Evolutionary conservation across 108 stramenopile genomes (phyloP).

Genomic region (Aureococcus anophagefferens): DNA sequence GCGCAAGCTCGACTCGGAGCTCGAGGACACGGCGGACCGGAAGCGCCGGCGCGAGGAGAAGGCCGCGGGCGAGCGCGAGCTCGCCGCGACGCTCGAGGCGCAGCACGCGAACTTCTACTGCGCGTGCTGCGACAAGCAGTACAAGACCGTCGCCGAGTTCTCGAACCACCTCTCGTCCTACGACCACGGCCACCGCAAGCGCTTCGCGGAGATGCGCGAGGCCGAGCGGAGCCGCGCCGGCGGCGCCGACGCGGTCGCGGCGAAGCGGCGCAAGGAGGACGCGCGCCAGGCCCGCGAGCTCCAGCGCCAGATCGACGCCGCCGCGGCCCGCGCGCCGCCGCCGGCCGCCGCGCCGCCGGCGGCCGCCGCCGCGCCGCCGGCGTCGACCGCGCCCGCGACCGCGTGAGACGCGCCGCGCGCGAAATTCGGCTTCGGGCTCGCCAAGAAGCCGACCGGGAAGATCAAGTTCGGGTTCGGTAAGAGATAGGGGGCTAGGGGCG

Average conservation of each 20-base stretch:
- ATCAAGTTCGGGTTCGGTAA: background rate
- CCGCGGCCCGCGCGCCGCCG: background rate
- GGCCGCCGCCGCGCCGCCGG: background rate
- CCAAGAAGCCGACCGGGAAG: background rate
- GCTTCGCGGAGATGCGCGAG: background rate
- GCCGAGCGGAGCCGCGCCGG: background rate
- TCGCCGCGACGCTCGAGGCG: background rate
- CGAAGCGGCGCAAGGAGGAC: background rate
- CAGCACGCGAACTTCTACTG: background rate
- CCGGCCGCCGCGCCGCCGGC: background rate
- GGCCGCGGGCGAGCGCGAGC: background rate
- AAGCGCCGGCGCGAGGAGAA: background rate
- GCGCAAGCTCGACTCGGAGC: background rate
- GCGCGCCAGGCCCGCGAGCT: background rate
- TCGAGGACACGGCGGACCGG: background rate
- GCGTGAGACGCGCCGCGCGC: background rate
- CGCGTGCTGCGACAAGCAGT: background rate
- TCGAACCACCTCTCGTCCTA: background rate
- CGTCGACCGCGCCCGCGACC: background rate
- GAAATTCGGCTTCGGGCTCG: background rate
- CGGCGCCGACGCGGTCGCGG: background rate
- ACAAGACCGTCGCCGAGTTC: background rate
- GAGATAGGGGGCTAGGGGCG: too few relatives aligned
- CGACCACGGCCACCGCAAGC: background rate
- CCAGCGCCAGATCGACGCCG: background rate